Evolutionary conservation across 2,329 filamentous ascomycete genomes (phyloP), one percentile per base, ranked within the genome.

Genomic region (Torrubiella hemipterigena): DNA sequence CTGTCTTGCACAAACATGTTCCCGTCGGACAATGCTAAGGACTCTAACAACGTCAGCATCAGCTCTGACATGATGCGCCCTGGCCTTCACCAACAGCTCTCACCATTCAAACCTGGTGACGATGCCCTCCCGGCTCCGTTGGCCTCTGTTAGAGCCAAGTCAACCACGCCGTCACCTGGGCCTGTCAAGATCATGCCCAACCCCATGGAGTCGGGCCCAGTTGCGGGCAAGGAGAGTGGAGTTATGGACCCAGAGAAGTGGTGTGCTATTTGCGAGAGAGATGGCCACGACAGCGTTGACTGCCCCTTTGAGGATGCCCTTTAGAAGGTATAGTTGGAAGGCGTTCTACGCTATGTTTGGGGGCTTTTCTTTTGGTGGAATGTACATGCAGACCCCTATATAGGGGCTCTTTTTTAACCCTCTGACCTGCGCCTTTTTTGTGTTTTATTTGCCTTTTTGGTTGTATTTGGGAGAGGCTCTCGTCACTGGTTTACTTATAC

Each of bases 191-290:
- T 67, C 30, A 54, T 74, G 30, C 72, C 73, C 4, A 77, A 75
- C 45, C 69, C 67, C 7, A 71, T 74, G 62, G 76, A 77, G 32
- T 67, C 65, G 32, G 75, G 74, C 3, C 77, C 82, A 3, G 69
- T 84, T 16, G 79, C 82, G 5, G 83, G 83, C 31, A 89, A 85
- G 59, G 74, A 79, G 42, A 85, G 77, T 33, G 81, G 81, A 2
- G 61, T 83, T 28, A 67, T 89, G 41, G 85, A 96, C 47, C 73
- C 78, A 33, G 73, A 79, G 39, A 95, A 94, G 59, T 98, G 91
- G 91, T 98, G 91, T 56, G 91, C 91, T 12, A 66, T 96, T 27
- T 98, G 91, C 52, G 91, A 98, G 63, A 76, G 84, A 39, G 91
- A 98, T 48, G 91, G 91, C 11, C 91, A 98, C 52, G 83, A 95